Percentiles rank a stretch among this genome's conserved stretches.
phyloP scores from a whole-genome alignment of 495 filamentous ascomycete species.

The Hyaloscypha variabilis region DNA sequence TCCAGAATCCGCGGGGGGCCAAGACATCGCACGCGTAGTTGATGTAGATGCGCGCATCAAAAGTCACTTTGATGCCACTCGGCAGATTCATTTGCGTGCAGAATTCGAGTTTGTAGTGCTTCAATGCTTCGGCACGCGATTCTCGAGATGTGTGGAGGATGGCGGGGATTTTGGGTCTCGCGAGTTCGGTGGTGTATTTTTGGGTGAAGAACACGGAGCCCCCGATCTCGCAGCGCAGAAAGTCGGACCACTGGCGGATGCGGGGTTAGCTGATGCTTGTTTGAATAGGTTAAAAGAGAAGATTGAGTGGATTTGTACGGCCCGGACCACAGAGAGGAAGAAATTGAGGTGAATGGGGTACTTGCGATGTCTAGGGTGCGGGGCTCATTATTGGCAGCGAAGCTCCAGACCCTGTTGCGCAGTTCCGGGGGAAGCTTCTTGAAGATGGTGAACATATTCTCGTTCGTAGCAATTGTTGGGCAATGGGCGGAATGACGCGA shows the following conservation, averaged over 20 bases:
- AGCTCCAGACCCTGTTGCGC: constrained; percentile 10
- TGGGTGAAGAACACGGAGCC: constrained; percentile 7
- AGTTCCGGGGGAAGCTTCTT: constrained; percentile 12
- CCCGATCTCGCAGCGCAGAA: constrained; percentile 3
- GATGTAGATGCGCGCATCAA: constrained; percentile 12
- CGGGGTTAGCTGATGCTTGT: neutral
- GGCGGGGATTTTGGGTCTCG: neutral
- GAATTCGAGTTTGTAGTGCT: constrained; percentile 19
- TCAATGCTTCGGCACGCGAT: constrained; percentile 7
- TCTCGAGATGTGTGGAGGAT: constrained; percentile 7
- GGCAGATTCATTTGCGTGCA: neutral
- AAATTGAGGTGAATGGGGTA: neutral
- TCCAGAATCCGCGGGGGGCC: constrained; percentile 15
- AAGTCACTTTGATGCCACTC: neutral
- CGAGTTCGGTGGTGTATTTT: constrained; percentile 1
- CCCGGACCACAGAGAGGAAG: neutral
- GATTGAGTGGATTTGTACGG: no score
- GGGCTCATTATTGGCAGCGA: constrained; percentile 8
- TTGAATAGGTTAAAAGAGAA: neutral
- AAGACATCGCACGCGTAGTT: constrained; percentile 16
- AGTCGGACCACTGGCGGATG: constrained; percentile 5
- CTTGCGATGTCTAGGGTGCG: constrained; percentile 19
- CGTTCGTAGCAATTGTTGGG: neutral
- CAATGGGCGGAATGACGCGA: neutral
- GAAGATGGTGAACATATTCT: constrained; percentile 6